phyloP scores from a whole-genome alignment of 768 basidiomycete species.

The Xerocomellus dryophilus region DNA sequence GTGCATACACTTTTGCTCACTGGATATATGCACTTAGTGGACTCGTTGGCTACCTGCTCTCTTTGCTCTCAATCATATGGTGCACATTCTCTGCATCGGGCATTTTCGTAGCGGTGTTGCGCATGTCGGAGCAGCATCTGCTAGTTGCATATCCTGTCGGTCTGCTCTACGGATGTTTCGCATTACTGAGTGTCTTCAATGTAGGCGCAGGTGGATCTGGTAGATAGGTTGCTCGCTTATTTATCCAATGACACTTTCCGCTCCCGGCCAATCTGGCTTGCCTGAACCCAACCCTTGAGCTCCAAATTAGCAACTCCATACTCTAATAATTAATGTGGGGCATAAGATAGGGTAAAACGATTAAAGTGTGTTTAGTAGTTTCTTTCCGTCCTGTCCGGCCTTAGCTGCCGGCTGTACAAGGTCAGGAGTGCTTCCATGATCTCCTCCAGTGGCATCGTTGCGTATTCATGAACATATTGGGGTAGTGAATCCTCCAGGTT shows the following conservation, averaged over 20 bases:
- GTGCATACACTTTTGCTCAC: slow-evolving; percentile 6
- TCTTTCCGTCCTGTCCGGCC: slow-evolving; percentile 27
- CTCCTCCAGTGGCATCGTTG: slow-evolving; percentile 76
- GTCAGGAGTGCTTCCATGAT: slow-evolving; percentile 79
- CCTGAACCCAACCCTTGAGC: background rate
- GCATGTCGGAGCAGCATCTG: slow-evolving; percentile 93
- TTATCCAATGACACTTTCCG: slow-evolving; percentile 7
- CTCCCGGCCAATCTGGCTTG: background rate
- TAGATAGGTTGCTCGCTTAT: slow-evolving; percentile 26
- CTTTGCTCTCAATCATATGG: slow-evolving; percentile 84
- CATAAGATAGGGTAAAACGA: background rate
- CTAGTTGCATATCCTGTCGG: slow-evolving; percentile 97
- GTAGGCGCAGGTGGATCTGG: slow-evolving; percentile 38
- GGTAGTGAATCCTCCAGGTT: slow-evolving; percentile 82
- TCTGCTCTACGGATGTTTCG: slow-evolving; percentile 91
- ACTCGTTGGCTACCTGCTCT: slow-evolving; percentile 80
- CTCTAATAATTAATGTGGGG: background rate
- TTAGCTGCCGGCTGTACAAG: slow-evolving; percentile 73
- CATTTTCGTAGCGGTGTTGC: slow-evolving; percentile 92
- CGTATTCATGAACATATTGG: slow-evolving; percentile 84
- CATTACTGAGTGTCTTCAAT: slow-evolving; percentile 87
- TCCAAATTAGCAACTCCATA: background rate
- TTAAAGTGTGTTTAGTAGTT: background rate
- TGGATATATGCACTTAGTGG: slow-evolving; percentile 46
- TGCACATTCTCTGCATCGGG: slow-evolving; percentile 95